phyloP scores from a whole-genome alignment of 2,329 filamentous ascomycete species.

The Pestalotiopsis fici region DNA sequence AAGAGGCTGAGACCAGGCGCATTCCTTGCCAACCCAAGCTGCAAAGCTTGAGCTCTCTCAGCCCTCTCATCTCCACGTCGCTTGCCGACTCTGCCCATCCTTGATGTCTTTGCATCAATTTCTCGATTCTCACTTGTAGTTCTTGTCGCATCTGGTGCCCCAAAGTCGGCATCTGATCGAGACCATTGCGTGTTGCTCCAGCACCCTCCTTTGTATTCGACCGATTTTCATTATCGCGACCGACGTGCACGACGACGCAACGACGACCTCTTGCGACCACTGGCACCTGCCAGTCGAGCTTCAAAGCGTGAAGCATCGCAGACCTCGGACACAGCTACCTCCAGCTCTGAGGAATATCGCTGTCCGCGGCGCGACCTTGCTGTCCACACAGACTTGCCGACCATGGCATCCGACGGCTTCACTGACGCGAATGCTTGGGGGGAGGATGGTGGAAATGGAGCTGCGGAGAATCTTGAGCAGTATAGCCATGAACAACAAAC shows the following conservation, averaged over 20 bases:
- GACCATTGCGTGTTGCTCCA: not conserved
- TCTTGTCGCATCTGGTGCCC: not conserved
- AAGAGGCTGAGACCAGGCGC: not conserved
- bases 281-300: not conserved
- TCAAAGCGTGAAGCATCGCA: not conserved
- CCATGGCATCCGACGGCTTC: constrained; percentile 28
- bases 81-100: not conserved
- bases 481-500: constrained; percentile 55
- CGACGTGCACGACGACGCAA: not conserved
- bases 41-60: not conserved
- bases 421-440: constrained; percentile 38
- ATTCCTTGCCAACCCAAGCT: not conserved
- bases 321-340: not conserved
- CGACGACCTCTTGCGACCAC: not conserved
- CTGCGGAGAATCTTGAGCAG: constrained; percentile 56
- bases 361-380: not conserved
- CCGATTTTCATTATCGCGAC: not conserved
- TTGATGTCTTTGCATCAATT: not conserved
- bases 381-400: not conserved
- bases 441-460: constrained; percentile 53
- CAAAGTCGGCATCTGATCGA: not conserved
- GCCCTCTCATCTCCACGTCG: not conserved
- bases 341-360: not conserved
- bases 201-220: not conserved
- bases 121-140: not conserved